phyloP scores from a whole-genome alignment of 129 eudicot species.

The Glebionis coronaria region DNA sequence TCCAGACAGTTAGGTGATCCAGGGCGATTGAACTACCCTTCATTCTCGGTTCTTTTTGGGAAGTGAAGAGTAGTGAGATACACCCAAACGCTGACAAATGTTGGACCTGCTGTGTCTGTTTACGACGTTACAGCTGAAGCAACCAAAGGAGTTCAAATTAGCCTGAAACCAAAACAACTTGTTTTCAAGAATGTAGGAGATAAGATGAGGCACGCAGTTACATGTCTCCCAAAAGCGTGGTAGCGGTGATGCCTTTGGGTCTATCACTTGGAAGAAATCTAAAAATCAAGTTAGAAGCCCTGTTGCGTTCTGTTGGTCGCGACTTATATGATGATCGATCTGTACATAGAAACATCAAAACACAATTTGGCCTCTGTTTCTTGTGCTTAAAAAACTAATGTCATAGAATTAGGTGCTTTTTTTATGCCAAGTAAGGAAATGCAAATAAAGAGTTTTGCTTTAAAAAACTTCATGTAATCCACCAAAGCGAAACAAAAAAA shows the following conservation, averaged over 20 bases:
- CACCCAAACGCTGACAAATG: slow-evolving; percentile 75
- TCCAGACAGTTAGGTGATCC: too few relatives aligned
- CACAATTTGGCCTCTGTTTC: slow-evolving; percentile 18
- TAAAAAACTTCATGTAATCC: too few relatives aligned
- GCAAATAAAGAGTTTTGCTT: too few relatives aligned
- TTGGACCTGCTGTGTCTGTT: too few relatives aligned
- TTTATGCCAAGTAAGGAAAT: slow-evolving; percentile 21
- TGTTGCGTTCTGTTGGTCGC: slow-evolving; percentile 60
- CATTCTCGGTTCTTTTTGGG: too few relatives aligned
- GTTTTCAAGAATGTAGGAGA: too few relatives aligned
- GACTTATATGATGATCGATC: not conserved
- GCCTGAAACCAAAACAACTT: too few relatives aligned
- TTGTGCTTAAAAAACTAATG: slow-evolving; percentile 29
- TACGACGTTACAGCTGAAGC: slow-evolving; percentile 42
- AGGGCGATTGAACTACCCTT: too few relatives aligned
- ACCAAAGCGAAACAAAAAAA: too few relatives aligned
- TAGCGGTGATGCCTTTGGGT: too few relatives aligned
- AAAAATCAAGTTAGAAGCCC: slow-evolving; percentile 75
- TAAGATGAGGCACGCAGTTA: slow-evolving; percentile 61
- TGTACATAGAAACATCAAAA: slow-evolving; percentile 23
- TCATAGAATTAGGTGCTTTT: slow-evolving; percentile 26
- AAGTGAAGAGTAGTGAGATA: slow-evolving; percentile 61
- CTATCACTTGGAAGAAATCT: too few relatives aligned
- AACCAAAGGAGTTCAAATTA: slow-evolving; percentile 45
- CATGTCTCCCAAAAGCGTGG: slow-evolving; percentile 45